phyloP scores from a whole-genome alignment of 371 early-diverging fungal genomes.

The Mortierella sp. region DNA sequence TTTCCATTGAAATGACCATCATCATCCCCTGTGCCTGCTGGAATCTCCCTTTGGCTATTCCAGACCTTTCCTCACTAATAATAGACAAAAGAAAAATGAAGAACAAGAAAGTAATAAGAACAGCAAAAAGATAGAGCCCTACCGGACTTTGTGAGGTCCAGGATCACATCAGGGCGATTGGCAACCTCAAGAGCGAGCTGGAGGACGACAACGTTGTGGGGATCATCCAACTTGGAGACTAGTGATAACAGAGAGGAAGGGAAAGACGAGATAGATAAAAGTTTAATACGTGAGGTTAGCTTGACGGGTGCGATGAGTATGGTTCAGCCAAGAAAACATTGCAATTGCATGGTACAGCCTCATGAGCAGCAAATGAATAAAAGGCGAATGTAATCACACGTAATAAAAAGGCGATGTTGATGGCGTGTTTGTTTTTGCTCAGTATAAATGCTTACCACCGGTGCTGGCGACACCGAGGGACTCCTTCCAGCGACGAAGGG shows the following conservation, averaged over 20 bases:
- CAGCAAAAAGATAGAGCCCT: slow-evolving; percentile 16
- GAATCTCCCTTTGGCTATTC: neutral
- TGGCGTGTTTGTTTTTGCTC: neutral
- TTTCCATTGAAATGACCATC: neutral
- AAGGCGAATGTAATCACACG: neutral
- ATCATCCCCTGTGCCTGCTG: neutral
- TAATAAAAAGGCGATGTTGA: neutral
- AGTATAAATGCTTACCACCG: slow-evolving; percentile 58
- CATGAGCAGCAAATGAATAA: neutral
- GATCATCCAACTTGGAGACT: slow-evolving; percentile 38
- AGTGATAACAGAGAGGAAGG: slow-evolving; percentile 2
- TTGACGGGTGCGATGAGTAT: neutral
- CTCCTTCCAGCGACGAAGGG: slow-evolving; percentile 96
- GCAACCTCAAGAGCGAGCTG: slow-evolving; percentile 84
- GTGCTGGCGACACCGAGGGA: slow-evolving; percentile 84
- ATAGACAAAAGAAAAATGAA: neutral
- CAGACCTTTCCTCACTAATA: slow-evolving; percentile 9
- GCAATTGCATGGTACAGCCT: slow-evolving; percentile 1
- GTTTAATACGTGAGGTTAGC: too few species aligned
- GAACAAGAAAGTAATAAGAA: neutral
- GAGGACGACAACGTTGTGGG: slow-evolving; percentile 59
- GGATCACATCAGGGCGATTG: slow-evolving; percentile 86
- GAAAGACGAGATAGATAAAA: neutral
- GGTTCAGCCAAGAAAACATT: neutral
- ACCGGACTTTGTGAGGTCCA: slow-evolving; percentile 86